These are phyloP conservation scores for Thalassiosira exigua DNA, from an alignment of 352 stramenopile genomes.

Conservation along the genomic window DNA sequence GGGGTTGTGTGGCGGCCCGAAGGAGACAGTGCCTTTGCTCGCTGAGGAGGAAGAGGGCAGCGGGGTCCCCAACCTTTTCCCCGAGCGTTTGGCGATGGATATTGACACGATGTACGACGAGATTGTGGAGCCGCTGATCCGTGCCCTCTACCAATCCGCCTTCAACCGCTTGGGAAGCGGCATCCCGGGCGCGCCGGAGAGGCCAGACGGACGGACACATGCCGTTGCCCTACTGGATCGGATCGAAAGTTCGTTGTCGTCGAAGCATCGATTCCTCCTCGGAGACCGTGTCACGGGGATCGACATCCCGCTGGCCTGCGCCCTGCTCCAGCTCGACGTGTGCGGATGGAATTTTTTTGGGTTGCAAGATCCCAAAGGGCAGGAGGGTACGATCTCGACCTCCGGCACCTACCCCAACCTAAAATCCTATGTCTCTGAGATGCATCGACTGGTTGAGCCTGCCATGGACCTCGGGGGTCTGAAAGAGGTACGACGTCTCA, in stretches of 20 bases:
- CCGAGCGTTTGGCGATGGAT: not conserved
- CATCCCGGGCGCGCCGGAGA: not conserved
- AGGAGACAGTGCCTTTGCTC: slow-evolving; percentile 8
- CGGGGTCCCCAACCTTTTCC: slow-evolving; percentile 3
- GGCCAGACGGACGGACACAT: too few relatives aligned
- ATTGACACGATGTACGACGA: slow-evolving; percentile 22
- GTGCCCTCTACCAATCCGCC: not conserved
- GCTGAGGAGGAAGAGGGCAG: not conserved
- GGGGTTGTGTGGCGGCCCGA: not conserved
- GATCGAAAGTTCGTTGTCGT: slow-evolving; percentile 8
- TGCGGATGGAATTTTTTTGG: slow-evolving; percentile 11
- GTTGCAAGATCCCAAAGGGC: not conserved
- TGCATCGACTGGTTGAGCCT: slow-evolving; percentile 18
- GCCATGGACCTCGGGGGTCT: slow-evolving; percentile 13
- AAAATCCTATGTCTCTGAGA: slow-evolving; percentile 11
- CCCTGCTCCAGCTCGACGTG: slow-evolving; percentile 18
- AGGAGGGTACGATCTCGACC: slow-evolving; percentile 3
- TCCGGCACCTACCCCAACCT: slow-evolving; percentile 17
- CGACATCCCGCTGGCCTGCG: slow-evolving; percentile 14
- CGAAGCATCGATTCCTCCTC: not conserved
- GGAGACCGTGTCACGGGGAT: slow-evolving; percentile 13
- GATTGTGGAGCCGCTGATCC: not conserved
- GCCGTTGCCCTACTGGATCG: slow-evolving; percentile 2
- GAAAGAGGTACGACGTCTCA: slow-evolving; percentile 7
- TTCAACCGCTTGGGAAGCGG: slow-evolving; percentile 3